Evolutionary conservation across 768 basidiomycete genomes (phyloP), one percentile per base, ranked within the genome.

Genomic region (Gymnopilus junonius): DNA sequence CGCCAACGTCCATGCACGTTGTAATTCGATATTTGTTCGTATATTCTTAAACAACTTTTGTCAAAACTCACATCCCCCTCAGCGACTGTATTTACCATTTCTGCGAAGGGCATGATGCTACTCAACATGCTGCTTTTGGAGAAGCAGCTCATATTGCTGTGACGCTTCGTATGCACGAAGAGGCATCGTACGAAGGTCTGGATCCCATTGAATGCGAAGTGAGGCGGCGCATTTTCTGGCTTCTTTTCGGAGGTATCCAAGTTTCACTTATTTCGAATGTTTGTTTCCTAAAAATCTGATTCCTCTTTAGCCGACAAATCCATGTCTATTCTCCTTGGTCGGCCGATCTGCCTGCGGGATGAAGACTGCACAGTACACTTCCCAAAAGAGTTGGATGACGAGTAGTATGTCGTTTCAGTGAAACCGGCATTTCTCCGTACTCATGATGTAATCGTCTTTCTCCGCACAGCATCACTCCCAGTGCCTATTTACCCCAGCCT

Each of bases 321-420:
- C 17, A 92, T 91, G 89, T 90, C 91, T 51, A 90, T 94, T 68
- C 80, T 95, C 42, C 82, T 94, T 46, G 92, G 92, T 17, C 83
- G 94, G 62, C 93, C 93, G 39, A 92, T 95, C 65, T 92, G 88
- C 74, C 80, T 95, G 70, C 85, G 92, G 57, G 93, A 95, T 70
- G 95, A 95, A 73, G 94, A 97, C 74, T 95, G 93, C 75, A 93
- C 92, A 8, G 86, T 93, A 2, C 89, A 93, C 73, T 93, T 94
- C 77, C 93, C 93, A 27, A 91, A 89, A 75, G 92, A 94, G 76
- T 79, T 94, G 61, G 92, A 94, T 75, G 92, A 94, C 72, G 92
- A 94, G 79, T 94, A 93, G 92, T 94, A 76, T 86, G 59, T 66
- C 35, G 39, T 56, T 68, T 66, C 50, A 55, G 23, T 55, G 58